Evolutionary conservation across 352 stramenopile genomes (phyloP).

Genomic region (Phytopythium boreale): DNA sequence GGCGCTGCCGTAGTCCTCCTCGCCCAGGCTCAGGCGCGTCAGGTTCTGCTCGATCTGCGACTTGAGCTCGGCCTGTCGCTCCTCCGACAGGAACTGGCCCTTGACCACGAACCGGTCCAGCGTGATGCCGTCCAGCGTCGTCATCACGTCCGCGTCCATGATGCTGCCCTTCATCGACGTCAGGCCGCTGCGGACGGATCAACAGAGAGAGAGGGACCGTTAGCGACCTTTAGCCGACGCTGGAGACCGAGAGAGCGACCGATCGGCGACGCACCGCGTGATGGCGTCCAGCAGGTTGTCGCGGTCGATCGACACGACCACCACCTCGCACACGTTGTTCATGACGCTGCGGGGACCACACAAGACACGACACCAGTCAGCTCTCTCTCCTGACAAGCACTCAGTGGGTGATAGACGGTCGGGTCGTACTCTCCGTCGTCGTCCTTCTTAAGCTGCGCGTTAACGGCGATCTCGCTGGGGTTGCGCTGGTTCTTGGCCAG

Average conservation of each 20-base stretch:
- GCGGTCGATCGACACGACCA: constrained; percentile 73
- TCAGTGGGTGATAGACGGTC: too few relatives aligned
- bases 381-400: too few relatives aligned
- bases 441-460: constrained; percentile 82
- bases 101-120: constrained; percentile 84
- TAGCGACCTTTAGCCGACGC: too few relatives aligned
- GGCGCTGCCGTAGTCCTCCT: constrained; percentile 29
- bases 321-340: constrained; percentile 76
- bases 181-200: constrained; percentile 65
- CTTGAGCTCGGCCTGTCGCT: constrained; percentile 70
- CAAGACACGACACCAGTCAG: too few relatives aligned
- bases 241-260: constrained; percentile 33
- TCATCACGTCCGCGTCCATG: constrained; percentile 86
- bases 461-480: constrained; percentile 79
- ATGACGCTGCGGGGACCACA: constrained; percentile 65
- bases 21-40: constrained; percentile 46
- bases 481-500: constrained; percentile 79
- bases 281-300: constrained; percentile 83
- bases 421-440: constrained; percentile 80
- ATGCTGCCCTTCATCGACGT: constrained; percentile 87
- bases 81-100: constrained; percentile 77
- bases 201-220: constrained; percentile 76
- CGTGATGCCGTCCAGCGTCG: constrained; percentile 70
- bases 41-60: constrained; percentile 76
- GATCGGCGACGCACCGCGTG: constrained; percentile 17